Conservation (phyloP, 1,284 basidiomycete genomes). For the Gomphus bonarii region DNA sequence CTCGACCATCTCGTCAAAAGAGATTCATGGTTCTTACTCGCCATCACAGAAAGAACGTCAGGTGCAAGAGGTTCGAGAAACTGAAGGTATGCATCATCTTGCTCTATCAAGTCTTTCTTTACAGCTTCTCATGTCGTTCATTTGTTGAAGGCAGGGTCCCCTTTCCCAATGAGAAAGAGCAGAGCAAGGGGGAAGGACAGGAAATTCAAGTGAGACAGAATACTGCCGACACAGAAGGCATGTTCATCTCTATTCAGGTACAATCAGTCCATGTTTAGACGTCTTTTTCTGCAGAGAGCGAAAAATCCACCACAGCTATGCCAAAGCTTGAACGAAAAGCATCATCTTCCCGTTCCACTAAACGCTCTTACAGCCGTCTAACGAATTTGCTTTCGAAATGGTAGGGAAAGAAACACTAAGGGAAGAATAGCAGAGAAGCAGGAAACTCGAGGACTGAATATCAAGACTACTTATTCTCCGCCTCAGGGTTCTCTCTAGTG, state of each 20-base stretch:
- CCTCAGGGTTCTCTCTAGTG: too few species aligned
- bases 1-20: background rate
- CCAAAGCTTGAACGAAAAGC: background rate
- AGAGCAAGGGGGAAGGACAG: background rate
- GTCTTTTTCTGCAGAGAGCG: background rate
- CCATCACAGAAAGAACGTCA: background rate
- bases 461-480: too few species aligned
- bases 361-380: too few species aligned
- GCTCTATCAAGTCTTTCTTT: background rate
- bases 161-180: background rate
- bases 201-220: background rate
- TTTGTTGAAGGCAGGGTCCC: background rate
- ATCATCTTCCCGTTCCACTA: too few species aligned
- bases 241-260: background rate
- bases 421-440: too few species aligned
- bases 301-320: background rate
- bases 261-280: background rate
- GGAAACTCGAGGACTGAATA: too few species aligned
- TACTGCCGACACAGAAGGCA: background rate
- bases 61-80: background rate
- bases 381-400: too few species aligned
- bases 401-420: too few species aligned
- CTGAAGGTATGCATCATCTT: background rate
- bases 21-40: background rate
- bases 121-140: background rate